Evolutionary conservation across 2,329 filamentous ascomycete species (phyloP).

Genomic region (Trichoderma citrinoviride): DNA sequence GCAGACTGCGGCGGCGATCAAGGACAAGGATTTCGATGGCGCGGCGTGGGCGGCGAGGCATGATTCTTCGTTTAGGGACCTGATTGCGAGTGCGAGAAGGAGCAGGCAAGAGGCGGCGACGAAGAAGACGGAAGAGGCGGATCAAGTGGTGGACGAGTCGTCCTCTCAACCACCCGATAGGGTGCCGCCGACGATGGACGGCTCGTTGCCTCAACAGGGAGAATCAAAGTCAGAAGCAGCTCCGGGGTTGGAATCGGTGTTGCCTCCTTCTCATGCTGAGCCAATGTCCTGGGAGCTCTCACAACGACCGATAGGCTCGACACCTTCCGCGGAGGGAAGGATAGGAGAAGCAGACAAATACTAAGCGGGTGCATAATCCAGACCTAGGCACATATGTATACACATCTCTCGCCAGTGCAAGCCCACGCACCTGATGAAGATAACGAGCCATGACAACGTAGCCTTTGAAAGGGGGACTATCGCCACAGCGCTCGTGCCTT

Average conservation of each 20-base stretch:
- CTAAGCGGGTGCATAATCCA: neutral
- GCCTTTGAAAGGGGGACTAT: neutral
- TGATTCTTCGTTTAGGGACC: constrained; percentile 69
- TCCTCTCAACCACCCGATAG: neutral
- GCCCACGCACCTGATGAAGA: neutral
- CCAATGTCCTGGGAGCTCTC: neutral
- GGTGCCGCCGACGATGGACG: neutral
- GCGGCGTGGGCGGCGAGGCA: constrained; percentile 72
- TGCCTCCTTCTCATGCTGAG: neutral
- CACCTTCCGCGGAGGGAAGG: neutral
- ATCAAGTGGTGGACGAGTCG: neutral
- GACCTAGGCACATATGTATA: neutral
- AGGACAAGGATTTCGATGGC: constrained; percentile 86
- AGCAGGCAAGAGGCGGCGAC: constrained; percentile 47
- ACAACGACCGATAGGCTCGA: neutral
- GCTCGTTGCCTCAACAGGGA: neutral
- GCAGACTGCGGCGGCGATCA: constrained; percentile 53
- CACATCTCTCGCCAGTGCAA: neutral
- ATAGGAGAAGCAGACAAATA: constrained; percentile 1
- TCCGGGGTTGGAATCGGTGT: neutral
- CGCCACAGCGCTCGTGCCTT: neutral
- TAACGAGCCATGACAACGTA: neutral
- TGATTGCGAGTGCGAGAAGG: constrained; percentile 73
- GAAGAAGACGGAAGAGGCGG: constrained; percentile 30
- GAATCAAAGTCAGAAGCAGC: too few relatives aligned